Evolutionary conservation across 192 early-diverging fungal genomes (phyloP).

Genomic region (Coemansia sp.): DNA sequence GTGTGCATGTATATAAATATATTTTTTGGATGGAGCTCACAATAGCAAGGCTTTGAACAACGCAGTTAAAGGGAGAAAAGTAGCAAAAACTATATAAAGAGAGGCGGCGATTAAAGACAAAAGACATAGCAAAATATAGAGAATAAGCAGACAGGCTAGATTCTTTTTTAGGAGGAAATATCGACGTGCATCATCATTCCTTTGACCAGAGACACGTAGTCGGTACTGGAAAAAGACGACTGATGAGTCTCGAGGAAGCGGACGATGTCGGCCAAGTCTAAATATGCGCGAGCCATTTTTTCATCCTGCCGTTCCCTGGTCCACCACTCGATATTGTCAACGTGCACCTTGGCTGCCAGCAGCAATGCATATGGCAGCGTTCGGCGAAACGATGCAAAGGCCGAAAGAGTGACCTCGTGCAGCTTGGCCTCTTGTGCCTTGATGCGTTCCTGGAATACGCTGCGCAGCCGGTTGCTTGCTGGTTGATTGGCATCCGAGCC

Average conservation of each 20-base stretch:
- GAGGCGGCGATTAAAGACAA: too few species aligned
- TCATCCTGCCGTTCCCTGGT: slow-evolving; percentile 24
- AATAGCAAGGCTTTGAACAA: not conserved
- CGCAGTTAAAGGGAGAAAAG: slow-evolving; percentile 4
- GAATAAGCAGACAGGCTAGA: slow-evolving; percentile 2
- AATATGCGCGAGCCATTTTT: slow-evolving; percentile 35
- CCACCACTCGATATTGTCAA: slow-evolving; percentile 52
- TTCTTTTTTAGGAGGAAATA: not conserved
- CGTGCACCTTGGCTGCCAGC: slow-evolving; percentile 45
- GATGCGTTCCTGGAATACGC: slow-evolving; percentile 42
- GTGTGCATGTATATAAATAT: too few species aligned
- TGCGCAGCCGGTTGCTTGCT: slow-evolving; percentile 19
- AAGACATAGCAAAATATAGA: too few species aligned
- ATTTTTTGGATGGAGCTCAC: not conserved
- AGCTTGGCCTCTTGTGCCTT: slow-evolving; percentile 36
- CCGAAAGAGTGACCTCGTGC: slow-evolving; percentile 36
- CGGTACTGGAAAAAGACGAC: slow-evolving; percentile 36
- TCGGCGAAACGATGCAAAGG: slow-evolving; percentile 45
- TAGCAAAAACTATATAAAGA: too few species aligned
- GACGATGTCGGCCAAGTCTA: slow-evolving; percentile 32
- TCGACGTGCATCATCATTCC: slow-evolving; percentile 38
- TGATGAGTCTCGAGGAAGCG: slow-evolving; percentile 50
- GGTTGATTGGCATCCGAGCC: slow-evolving; percentile 1
- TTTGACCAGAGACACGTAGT: slow-evolving; percentile 48
- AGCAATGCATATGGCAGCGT: slow-evolving; percentile 48